Base-by-base conservation (phyloP, 257 asterid genomes). In the Petunia axillaris region DNA sequence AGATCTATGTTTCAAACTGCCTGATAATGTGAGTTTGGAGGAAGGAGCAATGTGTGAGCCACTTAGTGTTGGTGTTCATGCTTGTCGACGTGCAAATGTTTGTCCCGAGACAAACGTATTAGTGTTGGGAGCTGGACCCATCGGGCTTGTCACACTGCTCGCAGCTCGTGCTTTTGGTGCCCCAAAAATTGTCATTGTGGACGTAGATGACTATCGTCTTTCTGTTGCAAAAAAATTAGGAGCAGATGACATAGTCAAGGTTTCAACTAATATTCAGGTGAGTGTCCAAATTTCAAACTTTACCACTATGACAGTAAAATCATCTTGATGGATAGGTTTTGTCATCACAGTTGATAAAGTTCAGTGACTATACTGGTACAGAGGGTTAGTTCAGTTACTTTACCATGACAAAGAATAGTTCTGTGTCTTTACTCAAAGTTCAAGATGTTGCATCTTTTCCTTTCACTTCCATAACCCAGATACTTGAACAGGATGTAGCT, bases 31-130 rank as follows among this genome's bases (percentile, higher is more conserved):
- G 84, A 95, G 96, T 75, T 85, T 95, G 84, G 99, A 95, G 86
- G 99, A 95, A 82, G 98, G 99, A 37, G 99, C 98, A 36, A 88
- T 95, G 98, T 95, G 98, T 73, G 99, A 95, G 89, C 99, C 99
- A 3, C 82, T 93, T 83, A 95, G 99, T 81, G 99, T 95, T 1
- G 99, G 97, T 43, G 90, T 95, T 64, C 97, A 95, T 81, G 99
- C 99, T 3, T 95, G 99, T 83, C 90, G 94, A 1, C 97, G 99
- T 62, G 98, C 99, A 38, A 79, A 89, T 76, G 90, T 95, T 77
- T 94, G 96, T 35, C 97, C 97, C 0, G 96, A 92, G 84, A 89
- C 96, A 4, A 92, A 88, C 77, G 97, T 95, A 38, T 64, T 95
- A 90, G 93, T 95, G 83, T 82, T 92, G 87, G 99, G 99, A 55